Evolutionary conservation across 2,329 filamentous ascomycete species (phyloP).

Genomic region (Penicillium sp.): DNA sequence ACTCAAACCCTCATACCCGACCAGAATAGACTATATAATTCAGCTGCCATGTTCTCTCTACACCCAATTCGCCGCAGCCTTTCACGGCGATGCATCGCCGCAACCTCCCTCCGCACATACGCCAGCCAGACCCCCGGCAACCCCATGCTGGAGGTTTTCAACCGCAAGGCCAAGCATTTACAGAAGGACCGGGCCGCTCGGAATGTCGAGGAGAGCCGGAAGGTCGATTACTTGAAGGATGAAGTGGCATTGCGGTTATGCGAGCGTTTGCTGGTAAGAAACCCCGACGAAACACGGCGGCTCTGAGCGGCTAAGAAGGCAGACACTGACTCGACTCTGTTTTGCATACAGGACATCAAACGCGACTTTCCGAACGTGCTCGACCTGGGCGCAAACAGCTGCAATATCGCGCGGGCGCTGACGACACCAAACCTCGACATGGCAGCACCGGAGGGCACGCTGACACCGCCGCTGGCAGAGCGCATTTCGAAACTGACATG

Average conservation of each 20-base stretch:
- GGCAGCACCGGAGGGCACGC: constrained; percentile 35
- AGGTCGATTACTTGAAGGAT: constrained; percentile 89
- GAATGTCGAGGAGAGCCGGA: constrained; percentile 67
- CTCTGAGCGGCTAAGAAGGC: background rate
- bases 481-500: constrained; percentile 74
- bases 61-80: constrained; percentile 14
- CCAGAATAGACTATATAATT: background rate
- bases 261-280: constrained; percentile 72
- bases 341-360: constrained; percentile 69
- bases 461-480: constrained; percentile 58
- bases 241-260: constrained; percentile 82
- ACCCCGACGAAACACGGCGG: background rate
- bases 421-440: constrained; percentile 66
- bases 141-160: constrained; percentile 87
- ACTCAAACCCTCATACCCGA: background rate
- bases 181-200: constrained; percentile 84
- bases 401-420: constrained; percentile 84
- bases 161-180: constrained; percentile 78
- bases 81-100: constrained; percentile 15
- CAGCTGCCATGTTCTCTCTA: constrained; percentile 19
- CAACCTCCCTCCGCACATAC: constrained; percentile 54
- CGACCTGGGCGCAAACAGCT: constrained; percentile 92
- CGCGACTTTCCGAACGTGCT: constrained; percentile 79
- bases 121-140: constrained; percentile 75
- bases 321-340: constrained; percentile 3